Base-by-base conservation (phyloP, 2,329 filamentous ascomycete species). In the Epichloe scottii region DNA sequence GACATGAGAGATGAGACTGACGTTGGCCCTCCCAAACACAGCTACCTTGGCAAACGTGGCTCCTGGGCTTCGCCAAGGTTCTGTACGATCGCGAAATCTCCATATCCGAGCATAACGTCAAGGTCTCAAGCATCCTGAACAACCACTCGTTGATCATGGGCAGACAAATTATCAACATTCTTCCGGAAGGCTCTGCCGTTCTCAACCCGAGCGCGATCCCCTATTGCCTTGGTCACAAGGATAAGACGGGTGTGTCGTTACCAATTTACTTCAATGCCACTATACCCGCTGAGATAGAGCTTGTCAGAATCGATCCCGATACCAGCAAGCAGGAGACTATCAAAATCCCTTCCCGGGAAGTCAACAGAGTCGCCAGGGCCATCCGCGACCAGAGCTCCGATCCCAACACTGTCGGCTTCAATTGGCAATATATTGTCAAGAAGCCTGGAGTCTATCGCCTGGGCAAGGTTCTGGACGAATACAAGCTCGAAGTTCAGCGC, bases 201-300 rank as follows among this genome's bases (percentile, higher is more conserved):
- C 74, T 98, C 55, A 98, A 98, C 62, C 89, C 89, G 0, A 79
- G 89, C 45, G 77, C 80, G 52, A 71, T 76, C n/a, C 78, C 89
- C 0, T 93, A 93, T 66, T 98, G 93, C 67, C 70, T 98, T 46
- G 84, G 84, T 52, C 72, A 74, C 55, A 75, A 76, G 42, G 72
- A 78, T 21, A 80, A 76, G 53, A 74, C 76, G 33, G 71, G 77
- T 8, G 78, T 83, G 39, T 74, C 78, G 48, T 71, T 98, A 33
- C 93, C 91, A 1, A 87, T 98, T 44, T 85, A 83, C 62, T 90
- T 98, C 71, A 98, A 98, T 66, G 87, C 95, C 55, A 97, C 91
- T 5, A 81, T 85, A 35, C 94, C 93, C 1, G 84, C 89, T 56
- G 78, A 87, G 52, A 89, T 98, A 54, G 90, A 98, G 65, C 71